These are phyloP conservation scores for Myrica gale DNA, from an alignment of 306 rosid genomes.

Conservation along the genomic window DNA sequence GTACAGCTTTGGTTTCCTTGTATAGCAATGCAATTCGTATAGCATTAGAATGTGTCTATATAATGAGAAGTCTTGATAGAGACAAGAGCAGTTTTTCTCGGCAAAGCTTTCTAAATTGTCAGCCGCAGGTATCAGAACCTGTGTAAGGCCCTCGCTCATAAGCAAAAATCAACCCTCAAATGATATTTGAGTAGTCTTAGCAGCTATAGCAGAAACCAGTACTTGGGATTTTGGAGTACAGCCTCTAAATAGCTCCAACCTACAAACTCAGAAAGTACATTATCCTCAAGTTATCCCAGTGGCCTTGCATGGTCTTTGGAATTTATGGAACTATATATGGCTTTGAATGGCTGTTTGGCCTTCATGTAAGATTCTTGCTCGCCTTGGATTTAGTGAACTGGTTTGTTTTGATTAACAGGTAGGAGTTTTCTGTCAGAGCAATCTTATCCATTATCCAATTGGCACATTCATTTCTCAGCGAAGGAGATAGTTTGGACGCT, in stretches of 20 bases:
- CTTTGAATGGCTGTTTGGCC: conserved; percentile 46
- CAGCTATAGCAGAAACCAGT: conserved; percentile 1
- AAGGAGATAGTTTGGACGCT: not conserved
- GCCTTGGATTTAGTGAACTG: conserved; percentile 27
- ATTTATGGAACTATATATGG: conserved; percentile 26
- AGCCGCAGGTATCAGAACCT: conserved; percentile 53
- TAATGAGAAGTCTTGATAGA: too few relatives aligned
- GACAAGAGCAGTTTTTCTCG: too few relatives aligned
- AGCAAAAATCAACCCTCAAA: conserved; percentile 19
- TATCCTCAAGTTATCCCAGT: not conserved
- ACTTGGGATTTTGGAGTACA: conserved; percentile 11
- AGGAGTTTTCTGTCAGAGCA: conserved; percentile 8
- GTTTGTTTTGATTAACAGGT: conserved; percentile 42
- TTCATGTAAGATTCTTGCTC: not conserved
- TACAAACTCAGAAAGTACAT: not conserved
- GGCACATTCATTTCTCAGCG: not conserved
- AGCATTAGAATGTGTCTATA: too few relatives aligned
- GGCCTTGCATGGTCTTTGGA: conserved; percentile 25
- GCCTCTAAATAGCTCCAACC: conserved; percentile 1
- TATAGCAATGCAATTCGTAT: too few relatives aligned
- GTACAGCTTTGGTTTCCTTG: too few relatives aligned
- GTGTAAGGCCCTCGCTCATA: conserved; percentile 55
- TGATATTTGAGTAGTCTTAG: conserved; percentile 14
- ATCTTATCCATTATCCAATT: not conserved
- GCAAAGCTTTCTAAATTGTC: conserved; percentile 13